Evolutionary conservation across 192 early-diverging fungal genomes (phyloP), one percentile per base, ranked within the genome.

Genomic region (Backusella parvicylindrica): DNA sequence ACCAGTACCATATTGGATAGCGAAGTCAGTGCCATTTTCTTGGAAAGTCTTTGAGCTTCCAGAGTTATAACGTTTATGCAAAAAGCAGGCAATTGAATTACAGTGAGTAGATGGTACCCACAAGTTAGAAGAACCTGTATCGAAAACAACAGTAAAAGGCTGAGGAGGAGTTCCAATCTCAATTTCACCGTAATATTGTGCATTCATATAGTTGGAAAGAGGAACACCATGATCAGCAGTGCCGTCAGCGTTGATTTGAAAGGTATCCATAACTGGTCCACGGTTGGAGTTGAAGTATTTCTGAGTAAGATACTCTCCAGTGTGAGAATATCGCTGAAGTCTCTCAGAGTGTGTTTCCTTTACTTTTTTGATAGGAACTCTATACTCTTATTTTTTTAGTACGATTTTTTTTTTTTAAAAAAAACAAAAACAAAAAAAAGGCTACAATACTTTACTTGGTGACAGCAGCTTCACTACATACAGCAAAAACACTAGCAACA

Each of bases 91-190:
- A 75, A 99, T 97, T 6, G 95, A 97, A 38, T 82, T 86, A 89
- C 98, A 99, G 71, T 91, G 91, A 8, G 93, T 93, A 31, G 95
- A 97, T 16, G 97, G 97, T 30, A 99, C 95, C 97, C 97, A 98
- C 56, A 98, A 86, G 83, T 98, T 98, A 40, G 93, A 92, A 49
- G 92, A 95, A 28, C 96, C 97, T 7, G 97, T 99, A 81, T 99
- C 97, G 64, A 96, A 95, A 40, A 96, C 91, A 35, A 97, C 95
- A 70, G 90, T 91, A 86, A 99, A 99, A 9, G 84, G 90, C 84
- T 99, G 96, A 28, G 91, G 86, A 32, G 97, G 97, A 31, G 95
- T 93, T 12, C 94, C 96, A 67, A 97, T 69, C 30, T 83, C 83
- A 76, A 97, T 92, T 64, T 96, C 94, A 21, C 96, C 97, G 77